Conservation (phyloP, 129 eudicot genomes). For the Lactuca sativa region DNA sequence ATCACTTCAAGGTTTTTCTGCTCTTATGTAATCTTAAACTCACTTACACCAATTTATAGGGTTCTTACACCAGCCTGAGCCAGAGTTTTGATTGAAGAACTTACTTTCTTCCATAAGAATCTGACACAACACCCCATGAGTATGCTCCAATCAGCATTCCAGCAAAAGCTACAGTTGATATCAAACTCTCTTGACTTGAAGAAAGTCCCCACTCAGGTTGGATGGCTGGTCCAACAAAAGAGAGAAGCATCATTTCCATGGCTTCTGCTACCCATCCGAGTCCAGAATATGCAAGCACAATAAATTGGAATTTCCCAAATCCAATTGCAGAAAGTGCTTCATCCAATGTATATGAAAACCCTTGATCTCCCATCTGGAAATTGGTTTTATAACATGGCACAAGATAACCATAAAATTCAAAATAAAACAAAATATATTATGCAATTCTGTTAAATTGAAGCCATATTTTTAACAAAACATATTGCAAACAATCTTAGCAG, state of each 20-base stretch:
- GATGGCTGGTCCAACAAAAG: slow-evolving; percentile 69
- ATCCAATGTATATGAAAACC: slow-evolving; percentile 50
- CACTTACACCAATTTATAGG: no score
- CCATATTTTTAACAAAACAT: not conserved
- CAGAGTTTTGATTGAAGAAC: not conserved
- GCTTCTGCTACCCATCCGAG: slow-evolving; percentile 68
- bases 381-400: not conserved
- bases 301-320: slow-evolving; percentile 65
- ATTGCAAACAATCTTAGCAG: no score
- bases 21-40: no score
- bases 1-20: not conserved
- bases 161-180: slow-evolving; percentile 67
- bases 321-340: slow-evolving; percentile 60
- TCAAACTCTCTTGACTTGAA: slow-evolving; percentile 55
- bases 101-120: slow-evolving; percentile 61
- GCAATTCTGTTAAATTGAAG: not conserved
- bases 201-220: slow-evolving; percentile 66
- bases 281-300: slow-evolving; percentile 63
- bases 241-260: slow-evolving; percentile 77
- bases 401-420: no score
- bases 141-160: slow-evolving; percentile 77
- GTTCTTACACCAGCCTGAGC: not conserved
- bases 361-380: slow-evolving; percentile 52
- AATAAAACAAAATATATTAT: not conserved
- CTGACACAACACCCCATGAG: slow-evolving; percentile 63